Conservation (phyloP, 2,329 filamentous ascomycete genomes). For the Ascochyta viciae-villosae region DNA sequence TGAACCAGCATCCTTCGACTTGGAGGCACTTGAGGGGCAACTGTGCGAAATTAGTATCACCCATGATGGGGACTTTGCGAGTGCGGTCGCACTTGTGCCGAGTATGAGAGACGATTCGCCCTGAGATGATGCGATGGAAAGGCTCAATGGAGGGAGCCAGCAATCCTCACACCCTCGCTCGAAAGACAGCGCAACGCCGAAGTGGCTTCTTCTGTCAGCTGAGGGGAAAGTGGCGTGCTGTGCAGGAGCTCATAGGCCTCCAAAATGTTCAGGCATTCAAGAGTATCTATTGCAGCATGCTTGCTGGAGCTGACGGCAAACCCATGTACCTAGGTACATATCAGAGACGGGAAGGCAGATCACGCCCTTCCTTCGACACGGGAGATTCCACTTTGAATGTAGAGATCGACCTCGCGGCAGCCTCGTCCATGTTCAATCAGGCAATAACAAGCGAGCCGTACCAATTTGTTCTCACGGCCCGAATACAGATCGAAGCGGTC, state of each 20-base stretch:
- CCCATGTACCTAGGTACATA: background rate
- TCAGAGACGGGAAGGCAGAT: background rate
- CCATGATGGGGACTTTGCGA: constrained; percentile 85
- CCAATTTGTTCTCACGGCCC: constrained; percentile 7
- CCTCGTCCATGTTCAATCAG: constrained; percentile 9
- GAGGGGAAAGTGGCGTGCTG: background rate
- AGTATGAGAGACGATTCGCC: background rate
- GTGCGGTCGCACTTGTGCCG: constrained; percentile 69
- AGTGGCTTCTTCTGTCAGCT: background rate
- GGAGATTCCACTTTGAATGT: background rate
- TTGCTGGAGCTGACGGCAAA: background rate
- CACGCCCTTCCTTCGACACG: constrained; percentile 5
- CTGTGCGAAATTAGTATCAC: constrained; percentile 80
- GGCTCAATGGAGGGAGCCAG: background rate
- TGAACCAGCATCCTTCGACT: background rate
- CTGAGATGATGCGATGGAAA: background rate
- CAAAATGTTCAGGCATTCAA: background rate
- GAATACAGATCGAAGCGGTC: constrained; percentile 12
- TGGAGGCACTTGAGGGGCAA: constrained; percentile 47
- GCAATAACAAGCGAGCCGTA: constrained; percentile 12
- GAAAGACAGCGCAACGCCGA: background rate
- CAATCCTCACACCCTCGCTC: background rate
- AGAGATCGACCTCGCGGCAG: constrained; percentile 8
- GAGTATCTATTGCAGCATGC: background rate
- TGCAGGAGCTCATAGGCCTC: background rate